Evolutionary conservation across 2,329 filamentous ascomycete genomes (phyloP).

Genomic region (Phialophora macrospora): DNA sequence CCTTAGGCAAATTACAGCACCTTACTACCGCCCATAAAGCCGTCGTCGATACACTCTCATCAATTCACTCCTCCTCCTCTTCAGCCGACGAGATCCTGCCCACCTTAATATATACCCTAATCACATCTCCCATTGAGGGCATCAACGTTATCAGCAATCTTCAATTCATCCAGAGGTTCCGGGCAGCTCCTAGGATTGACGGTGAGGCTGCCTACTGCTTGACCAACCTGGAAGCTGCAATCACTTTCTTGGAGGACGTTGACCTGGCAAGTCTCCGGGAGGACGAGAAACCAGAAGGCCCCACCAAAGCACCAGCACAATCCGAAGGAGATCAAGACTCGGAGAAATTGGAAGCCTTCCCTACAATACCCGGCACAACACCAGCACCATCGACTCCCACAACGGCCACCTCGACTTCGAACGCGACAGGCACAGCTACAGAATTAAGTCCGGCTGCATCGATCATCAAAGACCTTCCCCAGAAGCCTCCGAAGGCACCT

Average conservation of each 20-base stretch:
- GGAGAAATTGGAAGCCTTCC: constrained; percentile 36
- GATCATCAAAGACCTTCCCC: constrained; percentile 35
- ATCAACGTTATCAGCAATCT: constrained; percentile 92
- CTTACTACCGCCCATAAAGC: constrained; percentile 88
- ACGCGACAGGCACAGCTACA: constrained; percentile 42
- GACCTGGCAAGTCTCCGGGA: constrained; percentile 86
- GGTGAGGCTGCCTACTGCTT: constrained; percentile 96
- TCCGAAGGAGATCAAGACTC: constrained; percentile 53
- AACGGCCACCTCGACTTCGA: constrained; percentile 33
- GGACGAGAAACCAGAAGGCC: constrained; percentile 74
- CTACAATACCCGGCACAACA: constrained; percentile 36
- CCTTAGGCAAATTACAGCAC: constrained; percentile 86
- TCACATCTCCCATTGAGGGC: constrained; percentile 83
- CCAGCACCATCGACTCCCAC: constrained; percentile 26
- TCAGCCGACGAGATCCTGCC: constrained; percentile 97
- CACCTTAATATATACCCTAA: constrained; percentile 93
- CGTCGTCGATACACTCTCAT: constrained; percentile 83
- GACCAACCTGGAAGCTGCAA: constrained; percentile 92
- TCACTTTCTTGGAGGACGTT: constrained; percentile 93
- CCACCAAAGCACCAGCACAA: constrained; percentile 57
- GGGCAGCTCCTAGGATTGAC: constrained; percentile 81
- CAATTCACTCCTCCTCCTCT: constrained; percentile 71
- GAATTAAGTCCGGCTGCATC: constrained; percentile 33
- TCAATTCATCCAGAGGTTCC: constrained; percentile 91
- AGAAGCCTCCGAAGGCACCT: constrained; percentile 34